These are phyloP conservation scores for Alternaria infectoria DNA, from an alignment of 2,329 filamentous ascomycete genomes.

Conservation along the genomic window DNA sequence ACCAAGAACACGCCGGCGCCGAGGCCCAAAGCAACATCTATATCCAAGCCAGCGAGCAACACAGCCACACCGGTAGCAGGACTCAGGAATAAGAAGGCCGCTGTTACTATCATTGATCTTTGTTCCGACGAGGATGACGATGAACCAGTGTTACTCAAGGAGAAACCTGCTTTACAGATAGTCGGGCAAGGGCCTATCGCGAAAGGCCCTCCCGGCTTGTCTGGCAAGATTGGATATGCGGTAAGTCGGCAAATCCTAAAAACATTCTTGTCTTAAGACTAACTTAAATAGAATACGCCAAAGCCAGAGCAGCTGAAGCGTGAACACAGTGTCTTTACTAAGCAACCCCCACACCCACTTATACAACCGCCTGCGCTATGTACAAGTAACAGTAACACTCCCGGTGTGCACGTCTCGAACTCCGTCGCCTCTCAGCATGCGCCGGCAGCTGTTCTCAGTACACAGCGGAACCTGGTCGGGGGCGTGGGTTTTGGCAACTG, in stretches of 20 bases:
- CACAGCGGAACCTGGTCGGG: not conserved
- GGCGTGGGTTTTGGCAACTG: not conserved
- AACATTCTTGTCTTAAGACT: not conserved
- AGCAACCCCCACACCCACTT: not conserved
- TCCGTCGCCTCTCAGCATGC: not conserved
- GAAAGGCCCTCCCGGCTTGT: not conserved
- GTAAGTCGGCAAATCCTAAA: not conserved
- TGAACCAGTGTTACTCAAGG: not conserved
- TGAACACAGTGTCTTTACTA: no score
- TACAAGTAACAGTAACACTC: not conserved
- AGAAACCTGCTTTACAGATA: not conserved
- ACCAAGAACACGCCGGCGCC: not conserved
- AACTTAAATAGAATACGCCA: not conserved
- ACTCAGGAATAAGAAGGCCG: not conserved
- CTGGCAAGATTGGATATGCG: not conserved
- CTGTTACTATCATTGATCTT: slow-evolving; percentile 8
- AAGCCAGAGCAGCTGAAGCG: not conserved
- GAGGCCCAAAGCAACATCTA: not conserved
- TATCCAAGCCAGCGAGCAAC: not conserved
- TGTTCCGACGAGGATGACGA: slow-evolving; percentile 16
- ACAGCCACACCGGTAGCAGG: not conserved
- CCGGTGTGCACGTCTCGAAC: not conserved
- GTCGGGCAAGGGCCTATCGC: not conserved
- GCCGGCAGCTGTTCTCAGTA: not conserved
- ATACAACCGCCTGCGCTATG: not conserved